Evolutionary conservation across 192 early-diverging fungal species (phyloP).

Genomic region (Backusella parvicylindrica): DNA sequence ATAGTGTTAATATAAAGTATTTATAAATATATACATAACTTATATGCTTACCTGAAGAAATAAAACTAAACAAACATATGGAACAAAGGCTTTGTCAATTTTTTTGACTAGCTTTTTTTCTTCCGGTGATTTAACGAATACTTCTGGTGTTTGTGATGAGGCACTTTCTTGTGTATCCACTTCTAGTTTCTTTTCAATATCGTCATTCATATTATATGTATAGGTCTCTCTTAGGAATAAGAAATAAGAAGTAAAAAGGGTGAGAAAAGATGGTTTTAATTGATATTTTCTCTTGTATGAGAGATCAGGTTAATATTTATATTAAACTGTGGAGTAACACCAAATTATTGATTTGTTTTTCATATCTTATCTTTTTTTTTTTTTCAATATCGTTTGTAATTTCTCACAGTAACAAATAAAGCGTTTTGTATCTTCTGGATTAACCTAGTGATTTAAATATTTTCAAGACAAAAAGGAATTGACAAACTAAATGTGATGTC

Average conservation of each 20-base stretch:
- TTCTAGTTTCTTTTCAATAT: background rate
- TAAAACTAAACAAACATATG: slow-evolving; percentile 15
- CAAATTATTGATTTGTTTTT: background rate
- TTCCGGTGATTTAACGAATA: slow-evolving; percentile 1
- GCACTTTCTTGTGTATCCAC: background rate
- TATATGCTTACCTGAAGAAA: slow-evolving; percentile 24
- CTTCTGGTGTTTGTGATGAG: background rate
- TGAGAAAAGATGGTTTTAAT: background rate
- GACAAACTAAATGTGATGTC: background rate
- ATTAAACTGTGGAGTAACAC: background rate
- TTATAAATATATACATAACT: background rate
- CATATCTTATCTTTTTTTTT: background rate
- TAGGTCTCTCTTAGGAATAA: background rate
- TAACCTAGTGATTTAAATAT: background rate
- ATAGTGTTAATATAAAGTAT: background rate
- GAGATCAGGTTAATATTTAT: background rate
- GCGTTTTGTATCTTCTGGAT: background rate
- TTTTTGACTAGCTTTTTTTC: slow-evolving; percentile 24
- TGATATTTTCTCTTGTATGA: background rate
- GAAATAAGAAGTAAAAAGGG: background rate
- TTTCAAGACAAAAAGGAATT: background rate
- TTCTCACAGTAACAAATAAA: background rate
- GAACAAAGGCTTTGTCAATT: slow-evolving; percentile 19
- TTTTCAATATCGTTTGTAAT: background rate
- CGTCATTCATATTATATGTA: background rate